A percentile compares a stretch with the other conserved stretches of the same genome.
Evolutionary conservation across 2,329 filamentous ascomycete genomes (phyloP).

Genomic region (Trematosphaeria pertusa): DNA sequence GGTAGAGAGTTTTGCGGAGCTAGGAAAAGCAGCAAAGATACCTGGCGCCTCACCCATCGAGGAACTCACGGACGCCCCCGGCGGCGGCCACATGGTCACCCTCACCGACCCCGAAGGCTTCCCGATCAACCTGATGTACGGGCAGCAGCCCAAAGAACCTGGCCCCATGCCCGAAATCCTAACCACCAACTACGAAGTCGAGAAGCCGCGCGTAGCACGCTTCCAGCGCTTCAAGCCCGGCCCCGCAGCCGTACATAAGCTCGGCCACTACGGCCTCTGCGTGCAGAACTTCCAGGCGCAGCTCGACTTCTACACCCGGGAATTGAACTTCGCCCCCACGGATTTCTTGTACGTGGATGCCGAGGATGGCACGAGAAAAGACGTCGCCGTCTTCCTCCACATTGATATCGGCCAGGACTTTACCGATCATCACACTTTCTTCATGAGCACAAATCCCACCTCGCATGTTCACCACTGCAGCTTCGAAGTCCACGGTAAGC

Average conservation of each 20-base stretch:
- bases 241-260: constrained; percentile 58
- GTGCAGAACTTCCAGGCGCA: constrained; percentile 47
- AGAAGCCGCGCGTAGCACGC: constrained; percentile 56
- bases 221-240: constrained; percentile 62
- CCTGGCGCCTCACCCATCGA: constrained; percentile 58
- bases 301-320: constrained; percentile 53
- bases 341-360: constrained; percentile 51
- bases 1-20: constrained; percentile 63
- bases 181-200: constrained; percentile 50
- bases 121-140: constrained; percentile 64
- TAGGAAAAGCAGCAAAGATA: constrained; percentile 57
- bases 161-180: constrained; percentile 58
- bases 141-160: constrained; percentile 56
- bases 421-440: constrained; percentile 64
- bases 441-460: constrained; percentile 52
- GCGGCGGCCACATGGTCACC: constrained; percentile 60
- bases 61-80: constrained; percentile 59
- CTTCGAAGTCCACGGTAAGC: constrained; percentile 68
- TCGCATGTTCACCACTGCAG: constrained; percentile 70
- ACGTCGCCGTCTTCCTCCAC: constrained; percentile 61
- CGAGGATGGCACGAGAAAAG: constrained; percentile 24
- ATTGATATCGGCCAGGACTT: constrained; percentile 59
- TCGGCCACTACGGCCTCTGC: constrained; percentile 58
- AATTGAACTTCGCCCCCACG: constrained; percentile 57
- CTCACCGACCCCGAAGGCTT: constrained; percentile 59